These are phyloP conservation scores for Craterostigma plantagineum DNA, from an alignment of 257 asterid genomes.

Conservation along the genomic window DNA sequence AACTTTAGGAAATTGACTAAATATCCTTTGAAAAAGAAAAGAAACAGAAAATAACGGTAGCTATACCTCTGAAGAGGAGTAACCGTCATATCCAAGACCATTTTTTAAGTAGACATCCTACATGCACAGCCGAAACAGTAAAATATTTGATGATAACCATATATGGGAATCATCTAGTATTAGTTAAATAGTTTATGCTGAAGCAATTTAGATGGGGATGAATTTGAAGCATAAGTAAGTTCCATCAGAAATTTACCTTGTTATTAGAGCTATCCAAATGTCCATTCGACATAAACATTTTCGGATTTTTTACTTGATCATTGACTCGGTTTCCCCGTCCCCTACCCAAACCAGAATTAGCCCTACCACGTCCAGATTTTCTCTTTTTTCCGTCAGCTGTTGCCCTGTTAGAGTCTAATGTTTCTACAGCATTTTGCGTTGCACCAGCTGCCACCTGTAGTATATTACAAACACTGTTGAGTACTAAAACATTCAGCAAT, in stretches of 20 bases:
- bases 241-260: constrained; percentile 21
- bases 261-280: constrained; percentile 36
- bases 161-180: constrained; percentile 5
- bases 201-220: constrained; percentile 4
- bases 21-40: too few species aligned
- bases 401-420: constrained; percentile 26
- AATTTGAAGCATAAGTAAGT: background rate
- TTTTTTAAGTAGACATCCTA: constrained; percentile 48
- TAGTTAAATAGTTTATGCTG: background rate
- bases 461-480: constrained; percentile 17
- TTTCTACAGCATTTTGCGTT: constrained; percentile 31
- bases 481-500: constrained; percentile 8
- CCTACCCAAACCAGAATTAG: constrained; percentile 48
- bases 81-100: constrained; percentile 30
- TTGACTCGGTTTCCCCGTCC: constrained; percentile 58
- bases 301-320: constrained; percentile 40
- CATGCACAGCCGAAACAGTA: constrained; percentile 8
- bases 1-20: background rate
- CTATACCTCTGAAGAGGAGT: constrained; percentile 40
- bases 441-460: constrained; percentile 31
- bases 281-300: constrained; percentile 38
- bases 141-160: constrained; percentile 3
- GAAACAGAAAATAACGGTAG: constrained; percentile 5
- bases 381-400: constrained; percentile 42
- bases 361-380: constrained; percentile 69